Evolutionary conservation across 495 filamentous ascomycete genomes (phyloP).

Genomic region (Choiromyces venosus): DNA sequence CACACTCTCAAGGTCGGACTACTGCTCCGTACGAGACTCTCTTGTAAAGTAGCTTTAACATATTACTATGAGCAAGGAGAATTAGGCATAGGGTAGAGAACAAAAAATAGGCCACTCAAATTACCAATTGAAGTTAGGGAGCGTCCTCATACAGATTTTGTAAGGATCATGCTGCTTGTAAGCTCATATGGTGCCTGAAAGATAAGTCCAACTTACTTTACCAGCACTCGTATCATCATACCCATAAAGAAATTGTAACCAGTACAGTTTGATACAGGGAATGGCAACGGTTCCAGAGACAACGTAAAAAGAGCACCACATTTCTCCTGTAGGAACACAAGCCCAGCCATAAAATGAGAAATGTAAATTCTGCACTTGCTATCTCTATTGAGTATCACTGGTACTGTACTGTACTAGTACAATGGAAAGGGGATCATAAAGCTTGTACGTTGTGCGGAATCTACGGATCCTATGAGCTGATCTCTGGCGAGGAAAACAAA

Average conservation of each 20-base stretch:
- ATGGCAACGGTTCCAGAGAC: too few relatives aligned
- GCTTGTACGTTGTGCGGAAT: neutral
- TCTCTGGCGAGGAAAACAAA: neutral
- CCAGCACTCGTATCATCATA: too few relatives aligned
- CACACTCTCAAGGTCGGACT: too few relatives aligned
- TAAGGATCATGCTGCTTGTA: neutral
- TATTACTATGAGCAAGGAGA: neutral
- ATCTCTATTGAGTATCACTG: too few relatives aligned
- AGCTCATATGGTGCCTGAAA: neutral
- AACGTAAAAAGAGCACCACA: too few relatives aligned
- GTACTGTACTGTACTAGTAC: neutral
- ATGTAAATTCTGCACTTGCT: neutral
- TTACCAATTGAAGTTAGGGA: neutral
- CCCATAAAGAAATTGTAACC: too few relatives aligned
- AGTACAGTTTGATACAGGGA: too few relatives aligned
- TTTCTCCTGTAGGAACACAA: neutral
- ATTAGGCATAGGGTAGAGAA: neutral
- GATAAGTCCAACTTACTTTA: neutral
- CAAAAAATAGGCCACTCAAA: neutral
- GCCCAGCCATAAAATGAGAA: neutral
- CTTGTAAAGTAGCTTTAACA: neutral
- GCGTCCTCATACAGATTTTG: neutral
- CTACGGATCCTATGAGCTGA: neutral
- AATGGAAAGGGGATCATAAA: neutral
- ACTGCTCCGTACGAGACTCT: too few relatives aligned